Conservation (phyloP, 352 stramenopile genomes). For the Pythium brassicae region DNA sequence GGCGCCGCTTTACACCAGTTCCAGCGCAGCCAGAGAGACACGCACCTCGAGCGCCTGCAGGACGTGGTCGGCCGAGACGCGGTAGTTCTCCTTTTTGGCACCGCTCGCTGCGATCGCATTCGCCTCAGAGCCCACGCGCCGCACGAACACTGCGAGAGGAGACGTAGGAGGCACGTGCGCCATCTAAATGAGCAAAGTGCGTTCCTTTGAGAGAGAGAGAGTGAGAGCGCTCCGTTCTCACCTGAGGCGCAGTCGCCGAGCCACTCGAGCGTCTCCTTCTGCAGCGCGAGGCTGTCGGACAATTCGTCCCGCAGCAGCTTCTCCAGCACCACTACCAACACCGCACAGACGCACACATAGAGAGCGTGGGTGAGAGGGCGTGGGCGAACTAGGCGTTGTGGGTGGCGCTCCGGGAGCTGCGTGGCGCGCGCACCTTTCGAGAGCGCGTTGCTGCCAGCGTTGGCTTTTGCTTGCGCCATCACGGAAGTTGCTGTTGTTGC, state of each 20-base stretch:
- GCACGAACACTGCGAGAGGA: conserved; percentile 64
- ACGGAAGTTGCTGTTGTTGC: neutral
- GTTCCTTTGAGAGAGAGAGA: conserved; percentile 1
- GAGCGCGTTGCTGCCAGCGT: neutral
- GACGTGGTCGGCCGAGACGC: conserved; percentile 57
- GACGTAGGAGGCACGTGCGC: neutral
- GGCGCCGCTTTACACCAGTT: too few relatives aligned
- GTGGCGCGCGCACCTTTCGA: conserved; percentile 7
- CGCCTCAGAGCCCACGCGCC: conserved; percentile 35
- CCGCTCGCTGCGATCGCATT: conserved; percentile 43
- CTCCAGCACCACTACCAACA: conserved; percentile 22
- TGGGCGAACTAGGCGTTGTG: neutral
- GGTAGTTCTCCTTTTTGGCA: conserved; percentile 66
- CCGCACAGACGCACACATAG: neutral
- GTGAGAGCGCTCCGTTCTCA: conserved; percentile 4
- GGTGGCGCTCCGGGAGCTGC: neutral
- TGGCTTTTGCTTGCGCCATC: neutral
- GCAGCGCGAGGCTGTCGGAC: conserved; percentile 42
- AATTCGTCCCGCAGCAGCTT: conserved; percentile 55
- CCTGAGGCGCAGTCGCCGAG: conserved; percentile 50
- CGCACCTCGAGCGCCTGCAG: conserved; percentile 46
- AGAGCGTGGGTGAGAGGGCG: too few relatives aligned
- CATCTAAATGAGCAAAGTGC: neutral
- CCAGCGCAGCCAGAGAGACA: neutral
- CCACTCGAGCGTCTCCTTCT: conserved; percentile 69